These are phyloP conservation scores for Aspergillus sp. DNA, from an alignment of 2,329 filamentous ascomycete species.

Conservation along the genomic window DNA sequence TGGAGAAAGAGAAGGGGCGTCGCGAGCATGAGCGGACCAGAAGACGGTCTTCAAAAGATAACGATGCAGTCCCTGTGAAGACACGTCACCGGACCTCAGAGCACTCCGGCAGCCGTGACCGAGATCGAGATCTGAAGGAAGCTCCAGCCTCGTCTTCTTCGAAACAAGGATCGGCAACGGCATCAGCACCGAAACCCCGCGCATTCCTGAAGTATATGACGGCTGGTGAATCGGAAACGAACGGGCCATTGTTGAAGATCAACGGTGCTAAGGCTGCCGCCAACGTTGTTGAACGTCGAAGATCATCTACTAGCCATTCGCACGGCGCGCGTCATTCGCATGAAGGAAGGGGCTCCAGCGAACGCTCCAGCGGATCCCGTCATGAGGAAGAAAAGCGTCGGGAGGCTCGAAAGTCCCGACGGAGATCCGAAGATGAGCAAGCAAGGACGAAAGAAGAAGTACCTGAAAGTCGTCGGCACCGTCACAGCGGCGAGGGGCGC, in stretches of 20 bases:
- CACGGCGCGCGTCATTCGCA: slow-evolving; percentile 26
- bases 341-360: slow-evolving; percentile 23
- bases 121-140: slow-evolving; percentile 19
- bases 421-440: slow-evolving; percentile 20
- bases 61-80: slow-evolving; percentile 12
- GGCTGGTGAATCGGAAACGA: slow-evolving; percentile 40
- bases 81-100: slow-evolving; percentile 21
- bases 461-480: slow-evolving; percentile 22
- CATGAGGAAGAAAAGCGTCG: slow-evolving; percentile 28
- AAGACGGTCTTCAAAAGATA: slow-evolving; percentile 9
- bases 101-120: slow-evolving; percentile 23
- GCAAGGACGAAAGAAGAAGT: slow-evolving; percentile 13
- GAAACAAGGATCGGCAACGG: slow-evolving; percentile 17
- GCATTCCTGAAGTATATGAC: slow-evolving; percentile 37
- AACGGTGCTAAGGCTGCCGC: slow-evolving; percentile 33
- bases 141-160: slow-evolving; percentile 29
- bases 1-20: slow-evolving; percentile 17
- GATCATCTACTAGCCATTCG: slow-evolving; percentile 28
- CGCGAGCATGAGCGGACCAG: slow-evolving; percentile 17
- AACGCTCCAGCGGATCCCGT: slow-evolving; percentile 23
- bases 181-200: slow-evolving; percentile 20
- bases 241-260: slow-evolving; percentile 37
- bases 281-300: slow-evolving; percentile 28
- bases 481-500: slow-evolving; percentile 19
- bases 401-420: slow-evolving; percentile 22